These are phyloP conservation scores for Fusarium agapanthi DNA, from an alignment of 2,329 filamentous ascomycete genomes.

Conservation along the genomic window DNA sequence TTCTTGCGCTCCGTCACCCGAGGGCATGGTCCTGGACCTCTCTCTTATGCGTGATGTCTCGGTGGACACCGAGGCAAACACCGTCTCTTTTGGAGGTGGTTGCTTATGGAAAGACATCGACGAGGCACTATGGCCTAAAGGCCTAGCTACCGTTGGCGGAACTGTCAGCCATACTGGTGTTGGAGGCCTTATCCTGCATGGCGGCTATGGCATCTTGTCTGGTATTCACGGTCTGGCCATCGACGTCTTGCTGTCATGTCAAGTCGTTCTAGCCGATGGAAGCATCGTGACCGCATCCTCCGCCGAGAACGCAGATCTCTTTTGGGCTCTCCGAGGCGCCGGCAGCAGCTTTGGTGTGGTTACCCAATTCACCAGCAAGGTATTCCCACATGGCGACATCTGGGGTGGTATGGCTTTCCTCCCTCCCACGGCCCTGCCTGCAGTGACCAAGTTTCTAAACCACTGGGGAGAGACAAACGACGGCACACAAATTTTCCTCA, in stretches of 20 bases:
- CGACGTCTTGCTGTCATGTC: slow-evolving; percentile 51
- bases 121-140: slow-evolving; percentile 56
- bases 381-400: slow-evolving; percentile 44
- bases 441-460: slow-evolving; percentile 45
- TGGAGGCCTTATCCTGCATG: slow-evolving; percentile 65
- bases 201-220: slow-evolving; percentile 66
- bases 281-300: slow-evolving; percentile 51
- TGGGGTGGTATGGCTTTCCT: slow-evolving; percentile 45
- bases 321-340: slow-evolving; percentile 53
- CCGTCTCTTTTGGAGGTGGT: slow-evolving; percentile 60
- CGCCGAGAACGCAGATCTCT: slow-evolving; percentile 53
- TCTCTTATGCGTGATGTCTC: slow-evolving; percentile 58
- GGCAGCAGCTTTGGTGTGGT: slow-evolving; percentile 56
- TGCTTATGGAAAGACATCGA: slow-evolving; percentile 65
- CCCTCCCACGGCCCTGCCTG: slow-evolving; percentile 37
- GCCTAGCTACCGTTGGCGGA: slow-evolving; percentile 67
- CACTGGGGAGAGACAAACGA: slow-evolving; percentile 40
- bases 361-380: slow-evolving; percentile 49
- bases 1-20: slow-evolving; percentile 52
- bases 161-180: slow-evolving; percentile 71
- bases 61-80: slow-evolving; percentile 56
- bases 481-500: slow-evolving; percentile 31
- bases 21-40: slow-evolving; percentile 66
- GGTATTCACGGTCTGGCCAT: slow-evolving; percentile 61
- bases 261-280: slow-evolving; percentile 52